These are phyloP conservation scores for Teunomyces funiuensis DNA, from an alignment of 805 yeast genomes.

Conservation along the genomic window DNA sequence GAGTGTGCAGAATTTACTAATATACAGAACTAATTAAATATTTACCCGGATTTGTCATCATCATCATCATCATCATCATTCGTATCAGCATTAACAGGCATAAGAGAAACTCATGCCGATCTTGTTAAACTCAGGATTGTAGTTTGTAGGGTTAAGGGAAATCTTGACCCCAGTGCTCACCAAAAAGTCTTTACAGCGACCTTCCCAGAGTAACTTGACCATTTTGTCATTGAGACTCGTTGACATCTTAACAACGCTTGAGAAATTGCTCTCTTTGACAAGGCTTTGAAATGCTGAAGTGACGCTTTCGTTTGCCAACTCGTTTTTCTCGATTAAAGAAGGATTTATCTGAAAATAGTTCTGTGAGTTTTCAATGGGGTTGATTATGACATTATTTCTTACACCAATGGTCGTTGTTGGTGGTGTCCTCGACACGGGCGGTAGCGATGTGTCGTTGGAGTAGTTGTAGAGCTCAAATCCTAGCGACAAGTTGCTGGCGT, in stretches of 20 bases:
- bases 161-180: slow-evolving; percentile 71
- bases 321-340: slow-evolving; percentile 13
- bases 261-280: slow-evolving; percentile 54
- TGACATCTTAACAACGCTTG: slow-evolving; percentile 72
- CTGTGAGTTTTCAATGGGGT: slow-evolving; percentile 25
- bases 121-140: slow-evolving; percentile 47
- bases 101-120: slow-evolving; percentile 65
- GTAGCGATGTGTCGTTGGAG: not conserved
- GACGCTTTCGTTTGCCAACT: slow-evolving; percentile 33
- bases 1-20: not conserved
- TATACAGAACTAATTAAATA: not conserved
- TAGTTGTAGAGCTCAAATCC: slow-evolving; percentile 82
- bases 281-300: slow-evolving; percentile 52
- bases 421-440: not conserved
- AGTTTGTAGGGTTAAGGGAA: slow-evolving; percentile 33
- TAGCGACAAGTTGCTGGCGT: slow-evolving; percentile 78
- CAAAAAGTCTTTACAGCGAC: slow-evolving; percentile 75
- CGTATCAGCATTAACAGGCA: slow-evolving; percentile 51
- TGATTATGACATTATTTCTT: too few relatives aligned
- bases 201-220: slow-evolving; percentile 80
- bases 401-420: too few relatives aligned
- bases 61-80: too few relatives aligned
- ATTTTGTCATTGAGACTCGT: slow-evolving; percentile 65
- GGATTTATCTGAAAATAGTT: slow-evolving; percentile 30
- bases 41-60: not conserved